Conservation (phyloP, 805 yeast species). For the Candida adriatica region DNA sequence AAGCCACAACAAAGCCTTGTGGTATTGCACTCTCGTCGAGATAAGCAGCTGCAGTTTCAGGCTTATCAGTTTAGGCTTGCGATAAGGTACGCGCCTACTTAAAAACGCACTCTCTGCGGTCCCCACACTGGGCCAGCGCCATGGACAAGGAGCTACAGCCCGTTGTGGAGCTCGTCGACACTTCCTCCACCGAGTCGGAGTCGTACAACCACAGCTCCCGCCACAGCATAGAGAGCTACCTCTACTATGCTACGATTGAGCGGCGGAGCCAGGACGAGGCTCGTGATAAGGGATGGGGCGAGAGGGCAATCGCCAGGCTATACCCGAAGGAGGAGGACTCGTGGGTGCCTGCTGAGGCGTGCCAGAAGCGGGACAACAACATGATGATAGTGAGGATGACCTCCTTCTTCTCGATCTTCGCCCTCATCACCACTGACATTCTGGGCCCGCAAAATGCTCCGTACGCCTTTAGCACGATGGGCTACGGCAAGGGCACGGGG, state of each 20-base stretch:
- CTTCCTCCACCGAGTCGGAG: too few relatives aligned
- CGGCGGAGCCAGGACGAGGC: constrained; percentile 1
- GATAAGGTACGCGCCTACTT: too few relatives aligned
- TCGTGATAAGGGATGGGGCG: background rate
- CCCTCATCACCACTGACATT: constrained; percentile 41
- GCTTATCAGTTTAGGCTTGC: too few relatives aligned
- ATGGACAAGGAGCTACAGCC: too few relatives aligned
- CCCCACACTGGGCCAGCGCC: too few relatives aligned
- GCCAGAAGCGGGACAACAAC: constrained; percentile 3
- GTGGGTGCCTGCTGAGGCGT: constrained; percentile 7
- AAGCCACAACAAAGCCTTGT: too few relatives aligned
- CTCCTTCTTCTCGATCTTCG: constrained; percentile 30
- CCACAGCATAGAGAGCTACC: constrained; percentile 6
- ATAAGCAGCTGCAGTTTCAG: too few relatives aligned
- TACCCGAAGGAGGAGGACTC: constrained; percentile 3
- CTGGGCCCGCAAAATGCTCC: constrained; percentile 42
- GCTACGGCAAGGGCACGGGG: constrained; percentile 39
- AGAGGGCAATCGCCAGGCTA: background rate
- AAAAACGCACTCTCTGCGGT: too few relatives aligned
- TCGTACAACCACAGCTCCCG: constrained; percentile 3
- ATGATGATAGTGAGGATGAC: constrained; percentile 7
- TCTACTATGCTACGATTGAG: constrained; percentile 9
- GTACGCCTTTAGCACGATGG: constrained; percentile 36
- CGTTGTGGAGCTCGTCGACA: too few relatives aligned
- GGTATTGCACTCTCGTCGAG: too few relatives aligned